Evolutionary conservation across 108 stramenopile genomes (phyloP).

Genomic region (Nannochloropsis gaditana): DNA sequence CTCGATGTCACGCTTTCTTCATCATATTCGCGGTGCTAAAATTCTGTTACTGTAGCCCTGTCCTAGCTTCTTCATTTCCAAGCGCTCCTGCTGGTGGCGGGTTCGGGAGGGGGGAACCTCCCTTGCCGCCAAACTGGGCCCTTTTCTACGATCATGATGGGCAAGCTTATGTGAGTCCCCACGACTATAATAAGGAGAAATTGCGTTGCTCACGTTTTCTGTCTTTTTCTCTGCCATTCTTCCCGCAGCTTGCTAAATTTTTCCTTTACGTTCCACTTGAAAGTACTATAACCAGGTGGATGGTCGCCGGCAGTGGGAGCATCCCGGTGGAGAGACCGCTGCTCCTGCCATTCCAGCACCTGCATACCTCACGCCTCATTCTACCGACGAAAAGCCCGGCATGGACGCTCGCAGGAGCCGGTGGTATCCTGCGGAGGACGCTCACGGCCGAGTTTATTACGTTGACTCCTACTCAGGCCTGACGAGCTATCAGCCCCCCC

Average conservation of each 20-base stretch:
- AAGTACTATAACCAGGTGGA: neutral
- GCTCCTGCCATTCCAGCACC: neutral
- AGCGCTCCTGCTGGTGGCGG: neutral
- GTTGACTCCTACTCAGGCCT: neutral
- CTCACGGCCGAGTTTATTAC: neutral
- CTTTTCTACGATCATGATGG: slow-evolving; percentile 16
- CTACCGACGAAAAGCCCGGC: neutral
- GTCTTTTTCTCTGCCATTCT: neutral
- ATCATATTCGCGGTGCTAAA: neutral
- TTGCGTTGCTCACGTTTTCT: neutral
- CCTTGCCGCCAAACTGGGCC: neutral
- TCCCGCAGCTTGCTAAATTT: neutral
- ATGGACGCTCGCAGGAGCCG: neutral
- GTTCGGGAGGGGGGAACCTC: neutral
- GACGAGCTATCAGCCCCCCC: neutral
- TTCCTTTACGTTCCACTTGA: neutral
- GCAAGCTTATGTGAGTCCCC: neutral
- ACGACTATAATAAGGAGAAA: neutral
- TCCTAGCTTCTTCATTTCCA: neutral
- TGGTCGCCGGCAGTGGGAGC: neutral
- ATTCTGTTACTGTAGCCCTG: neutral
- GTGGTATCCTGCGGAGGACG: neutral
- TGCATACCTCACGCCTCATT: neutral
- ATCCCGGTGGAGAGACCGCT: neutral
- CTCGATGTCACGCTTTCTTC: neutral